Conservation (phyloP, 345 rosid genomes). For the Rhodomyrtus tomentosa region DNA sequence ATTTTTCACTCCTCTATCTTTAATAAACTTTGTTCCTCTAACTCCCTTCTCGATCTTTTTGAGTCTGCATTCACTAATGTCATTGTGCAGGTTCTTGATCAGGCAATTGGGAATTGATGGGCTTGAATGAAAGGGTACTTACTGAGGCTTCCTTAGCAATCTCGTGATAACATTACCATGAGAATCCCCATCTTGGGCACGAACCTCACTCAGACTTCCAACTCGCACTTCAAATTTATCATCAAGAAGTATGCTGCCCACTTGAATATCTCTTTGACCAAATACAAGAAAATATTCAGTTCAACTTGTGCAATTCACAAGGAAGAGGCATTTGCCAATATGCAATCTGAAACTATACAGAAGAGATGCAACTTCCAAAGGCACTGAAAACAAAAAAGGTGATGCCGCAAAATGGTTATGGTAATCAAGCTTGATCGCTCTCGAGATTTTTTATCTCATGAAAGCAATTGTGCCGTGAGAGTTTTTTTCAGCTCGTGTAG, state of each 20-base stretch:
- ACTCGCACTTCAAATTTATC: conserved; percentile 94
- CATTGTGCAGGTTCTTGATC: background rate
- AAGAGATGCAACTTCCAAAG: background rate
- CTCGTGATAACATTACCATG: conserved; percentile 55
- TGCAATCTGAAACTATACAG: background rate
- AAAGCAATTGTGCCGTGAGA: background rate
- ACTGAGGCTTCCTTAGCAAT: conserved; percentile 59
- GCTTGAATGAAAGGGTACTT: conserved; percentile 22
- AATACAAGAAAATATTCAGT: background rate
- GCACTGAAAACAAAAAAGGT: background rate
- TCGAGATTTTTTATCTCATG: background rate
- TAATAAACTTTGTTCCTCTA: background rate
- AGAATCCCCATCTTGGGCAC: conserved; percentile 53
- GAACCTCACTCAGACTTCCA: conserved; percentile 72
- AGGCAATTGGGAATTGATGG: background rate
- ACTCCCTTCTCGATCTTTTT: background rate
- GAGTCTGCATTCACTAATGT: background rate
- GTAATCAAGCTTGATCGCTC: background rate
- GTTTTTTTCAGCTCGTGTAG: background rate
- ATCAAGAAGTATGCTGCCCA: conserved; percentile 89
- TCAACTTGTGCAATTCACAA: background rate
- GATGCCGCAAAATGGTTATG: background rate
- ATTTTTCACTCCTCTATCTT: background rate
- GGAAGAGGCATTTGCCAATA: background rate
- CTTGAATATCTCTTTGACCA: conserved; percentile 71